A percentile compares a stretch with the other conserved stretches of the same genome.
Conservation (phyloP, 2,329 filamentous ascomycete genomes). For the Hypoxylon sp. region DNA sequence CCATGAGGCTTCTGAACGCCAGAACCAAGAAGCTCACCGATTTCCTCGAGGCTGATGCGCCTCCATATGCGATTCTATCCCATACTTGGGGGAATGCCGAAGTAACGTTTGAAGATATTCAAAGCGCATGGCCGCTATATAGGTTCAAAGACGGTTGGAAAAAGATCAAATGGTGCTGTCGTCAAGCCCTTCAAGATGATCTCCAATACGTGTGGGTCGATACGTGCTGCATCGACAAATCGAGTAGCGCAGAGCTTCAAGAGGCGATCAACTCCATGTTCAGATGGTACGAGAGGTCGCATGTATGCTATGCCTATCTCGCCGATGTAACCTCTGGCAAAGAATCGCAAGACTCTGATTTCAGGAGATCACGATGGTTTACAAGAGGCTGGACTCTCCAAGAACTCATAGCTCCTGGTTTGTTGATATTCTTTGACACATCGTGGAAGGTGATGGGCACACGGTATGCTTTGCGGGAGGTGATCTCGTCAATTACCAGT, state of each 20-base stretch:
- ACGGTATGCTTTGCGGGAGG: not conserved
- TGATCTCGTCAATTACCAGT: not conserved
- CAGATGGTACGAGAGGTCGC: conserved; percentile 6
- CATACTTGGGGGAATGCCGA: conserved; percentile 12
- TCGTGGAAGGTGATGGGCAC: not conserved
- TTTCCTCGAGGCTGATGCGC: not conserved
- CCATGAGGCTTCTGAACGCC: conserved; percentile 6
- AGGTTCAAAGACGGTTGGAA: conserved; percentile 1
- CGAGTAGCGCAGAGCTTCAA: conserved; percentile 2
- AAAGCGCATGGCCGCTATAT: not conserved
- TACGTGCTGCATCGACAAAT: conserved; percentile 24
- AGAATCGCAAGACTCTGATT: not conserved
- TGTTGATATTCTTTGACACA: conserved; percentile 5
- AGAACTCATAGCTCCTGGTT: conserved; percentile 4
- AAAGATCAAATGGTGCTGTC: conserved; percentile 5
- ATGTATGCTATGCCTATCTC: conserved; percentile 19
- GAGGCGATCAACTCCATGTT: conserved; percentile 23
- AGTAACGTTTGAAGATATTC: conserved; percentile 6
- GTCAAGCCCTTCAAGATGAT: not conserved
- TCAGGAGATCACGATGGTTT: conserved; percentile 5
- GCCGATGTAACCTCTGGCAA: not conserved
- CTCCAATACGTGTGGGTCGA: conserved; percentile 15
- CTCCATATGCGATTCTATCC: conserved; percentile 18
- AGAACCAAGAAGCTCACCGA: not conserved
- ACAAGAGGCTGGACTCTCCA: conserved; percentile 11